Conservation (phyloP, 2,329 filamentous ascomycete genomes). For the Colletotrichum tropicale region DNA sequence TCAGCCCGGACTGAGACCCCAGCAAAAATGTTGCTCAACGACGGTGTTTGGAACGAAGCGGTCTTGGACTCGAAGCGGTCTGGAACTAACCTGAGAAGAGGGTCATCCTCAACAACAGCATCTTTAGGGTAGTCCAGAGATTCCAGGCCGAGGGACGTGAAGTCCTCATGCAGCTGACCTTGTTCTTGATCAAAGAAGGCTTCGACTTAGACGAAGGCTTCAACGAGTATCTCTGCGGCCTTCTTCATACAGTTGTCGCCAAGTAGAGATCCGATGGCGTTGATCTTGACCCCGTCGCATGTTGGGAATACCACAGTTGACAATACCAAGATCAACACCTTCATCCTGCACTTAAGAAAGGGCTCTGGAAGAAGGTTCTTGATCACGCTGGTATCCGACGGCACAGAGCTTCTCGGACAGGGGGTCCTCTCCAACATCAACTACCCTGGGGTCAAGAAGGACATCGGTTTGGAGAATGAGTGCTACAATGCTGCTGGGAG, state of each 20-base stretch:
- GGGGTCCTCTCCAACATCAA: neutral
- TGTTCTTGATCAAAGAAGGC: neutral
- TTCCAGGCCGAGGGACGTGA: neutral
- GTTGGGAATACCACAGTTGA: neutral
- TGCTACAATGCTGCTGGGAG: neutral
- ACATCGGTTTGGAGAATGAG: neutral
- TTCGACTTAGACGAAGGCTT: neutral
- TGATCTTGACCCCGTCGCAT: too few species aligned
- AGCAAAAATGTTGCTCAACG: fast-evolving
- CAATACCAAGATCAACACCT: neutral
- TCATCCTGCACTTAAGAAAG: neutral
- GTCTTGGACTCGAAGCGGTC: neutral
- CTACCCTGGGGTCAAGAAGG: neutral
- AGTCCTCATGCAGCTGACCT: neutral
- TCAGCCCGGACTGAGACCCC: neutral
- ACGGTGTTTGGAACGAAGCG: fast-evolving
- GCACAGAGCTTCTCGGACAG: neutral
- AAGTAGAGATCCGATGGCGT: neutral
- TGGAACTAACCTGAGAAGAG: fast-evolving
- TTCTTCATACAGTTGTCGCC: neutral
- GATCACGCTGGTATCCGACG: neutral
- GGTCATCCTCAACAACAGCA: neutral
- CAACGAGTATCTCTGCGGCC: neutral
- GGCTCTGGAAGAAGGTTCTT: neutral
- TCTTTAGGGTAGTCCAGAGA: neutral